A percentile compares a stretch with the other conserved stretches of the same genome.
These are phyloP conservation scores for Neodidymelliopsis sp. DNA, from an alignment of 2,329 filamentous ascomycete genomes.

Conservation along the genomic window DNA sequence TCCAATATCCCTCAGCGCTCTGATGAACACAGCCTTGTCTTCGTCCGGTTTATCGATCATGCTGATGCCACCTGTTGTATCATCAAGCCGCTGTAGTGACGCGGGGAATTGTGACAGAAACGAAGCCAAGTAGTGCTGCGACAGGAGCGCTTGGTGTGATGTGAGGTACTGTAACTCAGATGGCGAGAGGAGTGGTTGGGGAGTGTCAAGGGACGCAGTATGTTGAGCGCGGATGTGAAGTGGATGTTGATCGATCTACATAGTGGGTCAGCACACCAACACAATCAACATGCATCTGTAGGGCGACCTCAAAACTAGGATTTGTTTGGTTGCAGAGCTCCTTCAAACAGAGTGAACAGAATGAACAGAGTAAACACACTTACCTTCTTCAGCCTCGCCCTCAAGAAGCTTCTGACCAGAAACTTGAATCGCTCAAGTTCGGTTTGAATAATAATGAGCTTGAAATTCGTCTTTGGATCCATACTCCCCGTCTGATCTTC, in stretches of 20 bases:
- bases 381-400: conserved; percentile 92
- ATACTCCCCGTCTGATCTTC: conserved; percentile 76
- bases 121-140: conserved; percentile 82
- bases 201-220: conserved; percentile 58
- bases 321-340: too few species aligned
- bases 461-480: conserved; percentile 91
- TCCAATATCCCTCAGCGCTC: conserved; percentile 69
- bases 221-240: conserved; percentile 71
- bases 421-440: conserved; percentile 96
- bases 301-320: too few species aligned
- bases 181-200: conserved; percentile 65
- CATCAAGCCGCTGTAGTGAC: conserved; percentile 83
- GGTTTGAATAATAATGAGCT: conserved; percentile 93
- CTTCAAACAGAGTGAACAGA: too few species aligned
- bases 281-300: too few species aligned
- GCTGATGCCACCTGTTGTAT: conserved; percentile 84
- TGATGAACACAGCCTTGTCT: conserved; percentile 83
- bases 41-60: conserved; percentile 92
- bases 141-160: conserved; percentile 82
- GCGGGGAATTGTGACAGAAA: conserved; percentile 85
- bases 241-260: conserved; percentile 76
- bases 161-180: conserved; percentile 84
- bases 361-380: conserved; percentile 63
- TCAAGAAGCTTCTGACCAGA: conserved; percentile 80
- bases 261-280: neutral